Base-by-base conservation (phyloP, 306 rosid species). In the Prosopis cineraria region DNA sequence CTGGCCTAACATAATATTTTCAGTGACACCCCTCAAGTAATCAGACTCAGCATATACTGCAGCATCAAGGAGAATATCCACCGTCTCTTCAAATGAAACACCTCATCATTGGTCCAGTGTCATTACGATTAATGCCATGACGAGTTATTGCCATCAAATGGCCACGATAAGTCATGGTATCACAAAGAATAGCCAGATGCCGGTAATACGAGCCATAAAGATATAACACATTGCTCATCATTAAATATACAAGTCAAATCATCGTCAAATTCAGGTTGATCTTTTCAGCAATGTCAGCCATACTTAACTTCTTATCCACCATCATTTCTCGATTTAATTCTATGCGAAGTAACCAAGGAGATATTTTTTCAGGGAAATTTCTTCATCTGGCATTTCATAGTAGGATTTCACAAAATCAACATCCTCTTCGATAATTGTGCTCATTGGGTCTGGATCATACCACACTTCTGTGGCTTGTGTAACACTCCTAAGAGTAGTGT, bases 111-210 rank as follows among this genome's bases (percentile, higher is more conserved):
- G 99, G 99, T 20, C 99, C 99, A 9, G 98, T 96, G 73, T 96
- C 99, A 79, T 96, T 96, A 50, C 98, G 44, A 70, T 96, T 96
- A 70, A 96, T 96, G 29, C 99, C 99, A 75, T 96, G 99, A 41
- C 99, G 99, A 3, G 99, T 96, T 65, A 96, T 96, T 72, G 99
- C 96, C 99, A 96, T 96, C 88, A 96, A 86, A 89, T 96, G 97
- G 72, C 99, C 98, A 52, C 99, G 88, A 81, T 96, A 93, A 2
- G 99, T 96, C 99, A 96, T 96, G 27, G 99, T 93, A 75, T 96
- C 99, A 78, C 99, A 96, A 24, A 96, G 99, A 79, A 96, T 96
- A 74, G 99, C 99, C 43, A 96, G 87, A 81, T 96, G 99, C 67
- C 98, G 83, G 72, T 96, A 96, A 72, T 96, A 96, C 67, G 98